Percentiles rank a stretch among this genome's conserved stretches.
These are phyloP conservation scores for Albifimbria verrucaria DNA, from an alignment of 2,329 filamentous ascomycete genomes.

Conservation along the genomic window DNA sequence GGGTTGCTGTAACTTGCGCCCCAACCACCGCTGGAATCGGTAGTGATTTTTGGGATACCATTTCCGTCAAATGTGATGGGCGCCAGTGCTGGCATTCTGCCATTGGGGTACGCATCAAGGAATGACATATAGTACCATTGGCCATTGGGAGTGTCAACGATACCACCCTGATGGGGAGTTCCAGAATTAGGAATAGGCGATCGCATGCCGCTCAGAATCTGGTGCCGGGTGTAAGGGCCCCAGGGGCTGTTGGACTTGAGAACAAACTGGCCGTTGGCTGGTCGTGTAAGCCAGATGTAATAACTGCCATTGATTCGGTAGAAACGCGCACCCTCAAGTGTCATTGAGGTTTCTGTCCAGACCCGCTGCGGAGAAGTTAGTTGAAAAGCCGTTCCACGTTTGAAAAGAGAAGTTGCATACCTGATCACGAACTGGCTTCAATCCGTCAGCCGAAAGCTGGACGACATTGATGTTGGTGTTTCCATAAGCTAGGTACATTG, in stretches of 20 bases:
- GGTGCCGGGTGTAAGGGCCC: constrained; percentile 45
- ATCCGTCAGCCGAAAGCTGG: constrained; percentile 44
- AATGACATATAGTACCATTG: constrained; percentile 59
- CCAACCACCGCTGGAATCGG: constrained; percentile 40
- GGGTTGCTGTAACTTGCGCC: constrained; percentile 36
- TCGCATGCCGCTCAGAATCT: constrained; percentile 36
- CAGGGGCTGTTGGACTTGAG: constrained; percentile 42
- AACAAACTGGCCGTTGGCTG: constrained; percentile 42
- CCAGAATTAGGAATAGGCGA: constrained; percentile 40
- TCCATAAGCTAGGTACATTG: constrained; percentile 56
- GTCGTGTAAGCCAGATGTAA: constrained; percentile 49
- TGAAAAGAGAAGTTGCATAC: constrained; percentile 27
- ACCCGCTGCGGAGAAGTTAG: not conserved
- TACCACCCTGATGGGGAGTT: constrained; percentile 49
- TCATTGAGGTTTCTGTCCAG: constrained; percentile 1
- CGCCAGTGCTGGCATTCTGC: constrained; percentile 52
- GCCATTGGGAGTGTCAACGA: constrained; percentile 48
- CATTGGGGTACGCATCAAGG: constrained; percentile 50
- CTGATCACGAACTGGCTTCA: constrained; percentile 39
- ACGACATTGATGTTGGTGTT: constrained; percentile 46
- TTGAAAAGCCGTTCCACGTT: not conserved
- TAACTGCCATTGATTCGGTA: constrained; percentile 54
- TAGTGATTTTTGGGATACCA: constrained; percentile 44
- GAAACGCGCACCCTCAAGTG: constrained; percentile 49
- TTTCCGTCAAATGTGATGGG: constrained; percentile 44